Conservation (phyloP, 805 yeast species). For the Zygosaccharomyces kombuchaensis region DNA sequence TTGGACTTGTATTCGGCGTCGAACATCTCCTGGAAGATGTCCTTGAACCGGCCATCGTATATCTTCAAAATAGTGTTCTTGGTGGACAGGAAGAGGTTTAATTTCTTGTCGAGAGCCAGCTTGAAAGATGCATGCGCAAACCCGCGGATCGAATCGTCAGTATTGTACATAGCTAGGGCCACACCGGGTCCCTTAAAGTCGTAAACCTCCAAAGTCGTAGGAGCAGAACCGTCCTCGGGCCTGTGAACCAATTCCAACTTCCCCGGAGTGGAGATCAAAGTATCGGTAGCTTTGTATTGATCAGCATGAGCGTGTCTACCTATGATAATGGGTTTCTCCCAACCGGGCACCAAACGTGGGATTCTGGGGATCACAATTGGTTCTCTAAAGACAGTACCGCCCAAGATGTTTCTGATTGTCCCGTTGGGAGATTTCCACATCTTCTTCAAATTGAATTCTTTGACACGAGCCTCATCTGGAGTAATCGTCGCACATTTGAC, state of each 20-base stretch:
- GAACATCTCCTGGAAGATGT: slow-evolving; percentile 66
- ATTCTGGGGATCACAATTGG: slow-evolving; percentile 75
- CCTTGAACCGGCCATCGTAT: slow-evolving; percentile 80
- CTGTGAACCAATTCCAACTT: slow-evolving; percentile 60
- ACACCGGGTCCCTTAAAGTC: slow-evolving; percentile 61
- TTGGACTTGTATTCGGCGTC: slow-evolving; percentile 51
- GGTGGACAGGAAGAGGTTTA: slow-evolving; percentile 66
- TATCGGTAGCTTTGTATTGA: slow-evolving; percentile 77
- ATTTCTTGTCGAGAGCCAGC: slow-evolving; percentile 58
- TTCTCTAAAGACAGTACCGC: slow-evolving; percentile 82
- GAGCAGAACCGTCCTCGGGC: slow-evolving; percentile 54
- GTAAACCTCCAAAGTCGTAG: slow-evolving; percentile 44
- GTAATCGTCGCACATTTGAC: slow-evolving; percentile 83
- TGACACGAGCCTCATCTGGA: slow-evolving; percentile 75
- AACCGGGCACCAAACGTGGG: slow-evolving; percentile 71
- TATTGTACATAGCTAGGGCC: slow-evolving; percentile 78
- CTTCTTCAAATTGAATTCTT: slow-evolving; percentile 66
- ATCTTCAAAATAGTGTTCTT: slow-evolving; percentile 78
- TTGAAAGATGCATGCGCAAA: slow-evolving; percentile 79
- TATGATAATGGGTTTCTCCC: slow-evolving; percentile 79
- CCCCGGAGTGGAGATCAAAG: slow-evolving; percentile 59
- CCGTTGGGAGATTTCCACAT: slow-evolving; percentile 90
- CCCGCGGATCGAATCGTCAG: slow-evolving; percentile 70
- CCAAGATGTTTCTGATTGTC: slow-evolving; percentile 73
- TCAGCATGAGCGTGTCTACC: slow-evolving; percentile 87